These are phyloP conservation scores for Microbotryum saponariae DNA, from an alignment of 1,284 basidiomycete species.

Conservation along the genomic window DNA sequence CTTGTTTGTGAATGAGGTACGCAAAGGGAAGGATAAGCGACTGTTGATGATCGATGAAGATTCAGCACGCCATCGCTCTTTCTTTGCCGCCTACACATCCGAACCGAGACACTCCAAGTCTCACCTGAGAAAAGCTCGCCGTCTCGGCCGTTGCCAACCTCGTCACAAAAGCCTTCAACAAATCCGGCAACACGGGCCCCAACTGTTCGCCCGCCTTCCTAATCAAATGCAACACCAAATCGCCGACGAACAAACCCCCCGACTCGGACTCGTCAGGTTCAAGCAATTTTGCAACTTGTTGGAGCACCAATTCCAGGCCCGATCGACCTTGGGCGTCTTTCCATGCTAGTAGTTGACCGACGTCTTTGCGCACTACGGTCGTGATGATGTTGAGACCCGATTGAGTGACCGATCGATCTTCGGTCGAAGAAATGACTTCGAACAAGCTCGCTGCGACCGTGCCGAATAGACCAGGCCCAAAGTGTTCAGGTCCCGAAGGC, in stretches of 20 bases:
- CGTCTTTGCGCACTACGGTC: conserved; percentile 76
- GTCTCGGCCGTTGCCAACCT: conserved; percentile 77
- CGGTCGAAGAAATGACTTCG: conserved; percentile 55
- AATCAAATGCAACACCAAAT: conserved; percentile 85
- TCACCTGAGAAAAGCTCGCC: conserved; percentile 75
- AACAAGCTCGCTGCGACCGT: conserved; percentile 68
- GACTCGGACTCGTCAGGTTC: conserved; percentile 58
- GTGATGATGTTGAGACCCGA: conserved; percentile 77
- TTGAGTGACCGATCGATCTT: conserved; percentile 78
- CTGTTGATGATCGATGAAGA: conserved; percentile 41
- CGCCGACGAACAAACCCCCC: conserved; percentile 84
- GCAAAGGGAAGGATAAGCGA: conserved; percentile 86
- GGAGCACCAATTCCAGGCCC: conserved; percentile 66
- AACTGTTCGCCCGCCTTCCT: conserved; percentile 69
- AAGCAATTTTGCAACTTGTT: conserved; percentile 66
- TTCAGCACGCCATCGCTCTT: background rate
- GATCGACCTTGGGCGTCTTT: conserved; percentile 52
- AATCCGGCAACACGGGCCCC: conserved; percentile 70
- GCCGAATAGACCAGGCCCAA: conserved; percentile 69
- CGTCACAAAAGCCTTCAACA: conserved; percentile 71
- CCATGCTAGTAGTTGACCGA: conserved; percentile 66
- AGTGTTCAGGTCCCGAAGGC: conserved; percentile 43
- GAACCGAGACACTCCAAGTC: conserved; percentile 21
- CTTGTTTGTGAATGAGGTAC: conserved; percentile 78
- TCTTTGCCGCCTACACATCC: no score